phyloP scores from a whole-genome alignment of 2,329 filamentous ascomycete genomes.

The Epichloe elymi region DNA sequence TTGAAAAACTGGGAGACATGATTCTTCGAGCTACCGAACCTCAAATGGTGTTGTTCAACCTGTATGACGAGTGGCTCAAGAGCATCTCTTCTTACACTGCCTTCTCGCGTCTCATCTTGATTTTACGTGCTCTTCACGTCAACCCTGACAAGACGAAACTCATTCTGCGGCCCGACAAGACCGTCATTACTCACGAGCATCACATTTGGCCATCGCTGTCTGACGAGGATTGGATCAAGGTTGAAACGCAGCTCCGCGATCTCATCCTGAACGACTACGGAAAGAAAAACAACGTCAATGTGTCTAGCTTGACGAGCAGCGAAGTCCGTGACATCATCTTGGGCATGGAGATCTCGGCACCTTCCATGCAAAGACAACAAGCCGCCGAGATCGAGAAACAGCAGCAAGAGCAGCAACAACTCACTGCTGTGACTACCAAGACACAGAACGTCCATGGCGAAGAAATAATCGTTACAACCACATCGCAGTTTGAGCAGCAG shows the following conservation, averaged over 20 bases:
- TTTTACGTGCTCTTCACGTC: constrained; percentile 87
- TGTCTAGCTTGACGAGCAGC: constrained; percentile 86
- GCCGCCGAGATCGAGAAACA: constrained; percentile 98
- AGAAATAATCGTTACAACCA: constrained; percentile 96
- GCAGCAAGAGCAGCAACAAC: constrained; percentile 88
- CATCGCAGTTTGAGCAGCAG: constrained; percentile 94
- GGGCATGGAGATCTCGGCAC: constrained; percentile 98
- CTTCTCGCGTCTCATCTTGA: constrained; percentile 88
- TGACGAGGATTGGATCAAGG: constrained; percentile 98
- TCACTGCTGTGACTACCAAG: constrained; percentile 95
- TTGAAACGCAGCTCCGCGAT: constrained; percentile 92
- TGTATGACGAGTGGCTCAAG: constrained; percentile 98
- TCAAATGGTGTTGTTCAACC: constrained; percentile 99
- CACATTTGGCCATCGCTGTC: constrained; percentile 94
- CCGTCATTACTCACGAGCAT: constrained; percentile 93
- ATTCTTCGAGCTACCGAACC: constrained; percentile 93
- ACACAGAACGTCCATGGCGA: constrained; percentile 95
- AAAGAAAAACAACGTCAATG: constrained; percentile 99
- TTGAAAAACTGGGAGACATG: constrained; percentile 98
- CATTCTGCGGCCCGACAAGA: constrained; percentile 89
- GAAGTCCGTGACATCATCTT: constrained; percentile 97
- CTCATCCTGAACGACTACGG: constrained; percentile 96
- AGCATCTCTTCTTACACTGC: constrained; percentile 97
- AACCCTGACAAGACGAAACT: constrained; percentile 98
- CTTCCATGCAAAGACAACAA: constrained; percentile 95